Conservation (phyloP, 257 asterid species). For the Osmanthus fragrans region DNA sequence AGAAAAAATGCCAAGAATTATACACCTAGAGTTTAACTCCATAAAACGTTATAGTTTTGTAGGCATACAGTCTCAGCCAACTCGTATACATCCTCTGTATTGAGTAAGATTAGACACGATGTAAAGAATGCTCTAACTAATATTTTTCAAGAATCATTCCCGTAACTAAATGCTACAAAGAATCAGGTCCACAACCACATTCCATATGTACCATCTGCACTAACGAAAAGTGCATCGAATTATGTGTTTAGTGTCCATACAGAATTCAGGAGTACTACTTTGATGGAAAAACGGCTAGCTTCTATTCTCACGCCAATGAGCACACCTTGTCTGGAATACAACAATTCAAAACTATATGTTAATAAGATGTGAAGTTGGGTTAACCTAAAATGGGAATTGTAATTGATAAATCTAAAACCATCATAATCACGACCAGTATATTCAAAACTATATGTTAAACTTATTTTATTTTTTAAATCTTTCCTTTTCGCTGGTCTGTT, state of each 20-base stretch:
- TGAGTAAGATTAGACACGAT: neutral
- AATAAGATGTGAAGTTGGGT: neutral
- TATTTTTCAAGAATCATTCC: neutral
- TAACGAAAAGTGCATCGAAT: neutral
- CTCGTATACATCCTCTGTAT: neutral
- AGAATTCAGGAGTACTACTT: neutral
- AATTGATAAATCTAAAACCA: neutral
- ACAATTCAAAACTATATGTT: constrained; percentile 18
- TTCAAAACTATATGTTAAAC: no score
- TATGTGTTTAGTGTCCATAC: neutral
- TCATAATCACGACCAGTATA: neutral
- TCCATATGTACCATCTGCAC: neutral
- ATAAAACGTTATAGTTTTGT: neutral
- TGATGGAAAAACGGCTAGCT: neutral
- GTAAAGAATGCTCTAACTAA: constrained; percentile 1
- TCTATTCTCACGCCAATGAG: constrained; percentile 51
- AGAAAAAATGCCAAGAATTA: neutral
- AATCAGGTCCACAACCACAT: neutral
- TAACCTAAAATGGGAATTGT: neutral
- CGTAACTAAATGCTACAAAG: neutral
- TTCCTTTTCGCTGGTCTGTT: neutral
- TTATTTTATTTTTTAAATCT: neutral
- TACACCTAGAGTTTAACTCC: neutral
- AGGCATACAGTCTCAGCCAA: neutral
- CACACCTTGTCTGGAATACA: constrained; percentile 68